phyloP scores from a whole-genome alignment of 176 grass and related monocot species.

The Raddia guianensis region DNA sequence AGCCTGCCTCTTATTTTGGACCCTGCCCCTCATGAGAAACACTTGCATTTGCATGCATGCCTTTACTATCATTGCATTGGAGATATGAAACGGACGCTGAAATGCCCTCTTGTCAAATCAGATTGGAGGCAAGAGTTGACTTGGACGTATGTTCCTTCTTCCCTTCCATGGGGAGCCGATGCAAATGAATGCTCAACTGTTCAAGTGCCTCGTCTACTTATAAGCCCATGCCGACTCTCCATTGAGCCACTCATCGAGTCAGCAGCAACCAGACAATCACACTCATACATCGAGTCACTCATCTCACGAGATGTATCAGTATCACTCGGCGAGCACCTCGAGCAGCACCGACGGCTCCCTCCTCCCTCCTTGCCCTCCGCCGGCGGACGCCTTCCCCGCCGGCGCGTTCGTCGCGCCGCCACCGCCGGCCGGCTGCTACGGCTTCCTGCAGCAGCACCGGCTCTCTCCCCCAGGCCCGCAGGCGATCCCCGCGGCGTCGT shows the following conservation, averaged over 20 bases:
- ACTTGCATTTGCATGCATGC: constrained; percentile 21
- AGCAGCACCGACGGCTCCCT: neutral
- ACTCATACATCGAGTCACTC: too few species aligned
- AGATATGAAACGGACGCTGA: neutral
- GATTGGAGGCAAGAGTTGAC: constrained; percentile 26
- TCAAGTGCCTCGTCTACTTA: too few species aligned
- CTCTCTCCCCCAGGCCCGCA: neutral
- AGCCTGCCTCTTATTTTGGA: constrained; percentile 9
- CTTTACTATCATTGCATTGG: neutral
- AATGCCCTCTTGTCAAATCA: constrained; percentile 15
- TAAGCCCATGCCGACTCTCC: too few species aligned
- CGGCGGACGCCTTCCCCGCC: neutral
- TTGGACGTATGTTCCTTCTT: neutral
- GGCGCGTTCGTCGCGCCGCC: neutral
- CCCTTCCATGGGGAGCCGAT: too few species aligned
- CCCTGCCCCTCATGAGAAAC: neutral
- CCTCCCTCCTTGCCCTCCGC: neutral
- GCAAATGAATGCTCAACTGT: too few species aligned
- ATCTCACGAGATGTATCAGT: neutral
- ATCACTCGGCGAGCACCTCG: constrained; percentile 16
- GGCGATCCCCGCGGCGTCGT: neutral
- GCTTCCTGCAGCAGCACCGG: neutral
- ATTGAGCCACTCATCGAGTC: too few species aligned
- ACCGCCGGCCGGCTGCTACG: neutral
- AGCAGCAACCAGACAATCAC: too few species aligned